Percentiles rank a stretch among this genome's conserved stretches.
Evolutionary conservation across 805 yeast species (phyloP).

Genomic region (Myxozyma kluyveri): DNA sequence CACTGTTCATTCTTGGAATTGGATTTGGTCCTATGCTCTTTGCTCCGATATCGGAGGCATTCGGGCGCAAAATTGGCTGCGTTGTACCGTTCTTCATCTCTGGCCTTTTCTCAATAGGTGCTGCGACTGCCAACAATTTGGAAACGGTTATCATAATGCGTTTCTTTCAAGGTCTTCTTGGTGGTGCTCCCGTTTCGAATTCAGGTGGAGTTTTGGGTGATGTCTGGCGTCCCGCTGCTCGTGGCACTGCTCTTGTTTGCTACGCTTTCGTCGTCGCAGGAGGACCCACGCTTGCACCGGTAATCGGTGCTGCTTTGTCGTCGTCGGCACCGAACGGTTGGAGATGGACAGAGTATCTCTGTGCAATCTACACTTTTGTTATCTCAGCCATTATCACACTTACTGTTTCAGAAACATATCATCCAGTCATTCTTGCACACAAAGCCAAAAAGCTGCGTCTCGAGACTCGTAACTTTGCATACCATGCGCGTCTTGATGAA

Average conservation of each 20-base stretch:
- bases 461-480: slow-evolving; percentile 76
- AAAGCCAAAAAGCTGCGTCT: slow-evolving; percentile 53
- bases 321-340: slow-evolving; percentile 53
- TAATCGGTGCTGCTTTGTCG: slow-evolving; percentile 62
- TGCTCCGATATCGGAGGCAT: slow-evolving; percentile 74
- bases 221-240: slow-evolving; percentile 47
- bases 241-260: slow-evolving; percentile 54
- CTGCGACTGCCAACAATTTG: slow-evolving; percentile 47
- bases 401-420: slow-evolving; percentile 45
- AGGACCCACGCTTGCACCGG: slow-evolving; percentile 49
- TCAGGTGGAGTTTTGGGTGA: slow-evolving; percentile 81
- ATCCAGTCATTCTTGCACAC: slow-evolving; percentile 47
- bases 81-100: slow-evolving; percentile 43
- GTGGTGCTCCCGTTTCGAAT: slow-evolving; percentile 78
- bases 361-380: slow-evolving; percentile 63
- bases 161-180: slow-evolving; percentile 71
- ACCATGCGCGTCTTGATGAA: slow-evolving; percentile 92
- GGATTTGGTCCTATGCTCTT: slow-evolving; percentile 82
- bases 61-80: slow-evolving; percentile 67
- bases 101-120: slow-evolving; percentile 29
- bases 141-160: slow-evolving; percentile 63
- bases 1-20: slow-evolving; percentile 58
- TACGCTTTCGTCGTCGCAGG: slow-evolving; percentile 50
- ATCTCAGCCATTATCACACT: slow-evolving; percentile 44
- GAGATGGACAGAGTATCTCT: slow-evolving; percentile 86